Percentiles rank a stretch among this genome's conserved stretches.
These are phyloP conservation scores for Cercospora sp. DNA, from an alignment of 2,329 filamentous ascomycete genomes.

Conservation along the genomic window DNA sequence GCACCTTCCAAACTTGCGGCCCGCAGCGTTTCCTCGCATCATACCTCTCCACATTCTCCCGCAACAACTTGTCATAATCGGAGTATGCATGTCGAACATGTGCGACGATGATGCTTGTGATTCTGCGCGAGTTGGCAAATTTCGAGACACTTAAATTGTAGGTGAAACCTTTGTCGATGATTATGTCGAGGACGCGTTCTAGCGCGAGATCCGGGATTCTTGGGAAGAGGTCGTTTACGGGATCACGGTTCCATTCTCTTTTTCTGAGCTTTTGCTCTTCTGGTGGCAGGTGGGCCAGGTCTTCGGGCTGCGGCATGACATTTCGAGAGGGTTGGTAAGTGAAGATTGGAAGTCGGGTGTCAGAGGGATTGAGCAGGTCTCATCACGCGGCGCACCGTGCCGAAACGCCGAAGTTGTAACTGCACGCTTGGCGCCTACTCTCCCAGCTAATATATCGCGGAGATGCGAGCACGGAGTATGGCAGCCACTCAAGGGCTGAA, in stretches of 20 bases:
- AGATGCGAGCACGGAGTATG: not conserved
- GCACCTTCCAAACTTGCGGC: slow-evolving; percentile 31
- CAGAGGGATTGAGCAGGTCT: not conserved
- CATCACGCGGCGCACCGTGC: not conserved
- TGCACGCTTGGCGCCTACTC: not conserved
- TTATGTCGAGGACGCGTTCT: slow-evolving; percentile 33
- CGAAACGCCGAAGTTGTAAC: not conserved
- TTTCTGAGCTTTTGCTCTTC: slow-evolving; percentile 7
- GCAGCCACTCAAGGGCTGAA: not conserved
- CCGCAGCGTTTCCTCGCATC: slow-evolving; percentile 32
- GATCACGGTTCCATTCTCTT: slow-evolving; percentile 36
- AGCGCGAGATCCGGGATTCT: slow-evolving; percentile 29
- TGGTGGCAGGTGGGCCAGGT: slow-evolving; percentile 2
- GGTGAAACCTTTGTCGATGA: slow-evolving; percentile 33
- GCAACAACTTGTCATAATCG: slow-evolving; percentile 59
- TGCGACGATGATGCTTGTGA: slow-evolving; percentile 52
- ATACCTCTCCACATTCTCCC: slow-evolving; percentile 32
- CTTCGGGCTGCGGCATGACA: slow-evolving; percentile 6
- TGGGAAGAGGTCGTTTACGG: slow-evolving; percentile 36
- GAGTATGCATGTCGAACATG: slow-evolving; percentile 63
- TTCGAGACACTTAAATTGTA: slow-evolving; percentile 36
- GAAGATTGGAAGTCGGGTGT: not conserved
- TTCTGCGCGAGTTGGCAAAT: slow-evolving; percentile 32
- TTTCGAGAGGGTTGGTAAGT: not conserved
- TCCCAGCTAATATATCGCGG: not conserved